phyloP scores from a whole-genome alignment of 1,284 basidiomycete species.

The Mycena sp. region DNA sequence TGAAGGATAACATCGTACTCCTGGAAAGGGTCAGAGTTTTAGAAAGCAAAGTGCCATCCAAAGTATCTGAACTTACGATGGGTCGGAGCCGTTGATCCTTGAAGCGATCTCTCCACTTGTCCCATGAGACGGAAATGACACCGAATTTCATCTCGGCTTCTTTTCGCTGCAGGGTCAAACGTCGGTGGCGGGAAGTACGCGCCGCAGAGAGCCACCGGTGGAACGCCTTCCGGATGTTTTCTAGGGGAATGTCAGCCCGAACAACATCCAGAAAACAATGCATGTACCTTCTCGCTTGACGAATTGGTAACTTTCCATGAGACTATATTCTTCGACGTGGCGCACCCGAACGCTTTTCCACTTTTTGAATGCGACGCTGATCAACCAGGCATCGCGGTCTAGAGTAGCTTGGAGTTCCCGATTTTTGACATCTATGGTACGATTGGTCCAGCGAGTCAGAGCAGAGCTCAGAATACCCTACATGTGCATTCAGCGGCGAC shows the following conservation, averaged over 20 bases:
- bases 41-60: background rate
- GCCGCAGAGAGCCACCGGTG: constrained; percentile 72
- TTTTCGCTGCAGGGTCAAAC: constrained; percentile 63
- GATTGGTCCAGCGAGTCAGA: constrained; percentile 72
- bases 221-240: constrained; percentile 73
- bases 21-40: constrained; percentile 49
- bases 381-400: constrained; percentile 53
- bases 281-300: constrained; percentile 76
- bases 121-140: constrained; percentile 67
- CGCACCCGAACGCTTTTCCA: constrained; percentile 71
- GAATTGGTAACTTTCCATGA: constrained; percentile 84
- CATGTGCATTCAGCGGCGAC: background rate
- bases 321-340: constrained; percentile 73
- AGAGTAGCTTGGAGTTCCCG: constrained; percentile 72
- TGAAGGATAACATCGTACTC: constrained; percentile 68
- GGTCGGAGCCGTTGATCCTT: constrained; percentile 69
- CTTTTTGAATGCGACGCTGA: constrained; percentile 66
- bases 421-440: constrained; percentile 76
- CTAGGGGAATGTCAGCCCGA: constrained; percentile 45
- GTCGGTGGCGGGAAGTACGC: constrained; percentile 64
- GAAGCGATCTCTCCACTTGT: constrained; percentile 79
- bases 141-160: constrained; percentile 68
- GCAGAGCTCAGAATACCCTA: constrained; percentile 62
- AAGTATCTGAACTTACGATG: constrained; percentile 55
- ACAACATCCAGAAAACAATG: background rate